Base-by-base conservation (phyloP, 768 basidiomycete species). In the Dictyophora rubrovolvata region DNA sequence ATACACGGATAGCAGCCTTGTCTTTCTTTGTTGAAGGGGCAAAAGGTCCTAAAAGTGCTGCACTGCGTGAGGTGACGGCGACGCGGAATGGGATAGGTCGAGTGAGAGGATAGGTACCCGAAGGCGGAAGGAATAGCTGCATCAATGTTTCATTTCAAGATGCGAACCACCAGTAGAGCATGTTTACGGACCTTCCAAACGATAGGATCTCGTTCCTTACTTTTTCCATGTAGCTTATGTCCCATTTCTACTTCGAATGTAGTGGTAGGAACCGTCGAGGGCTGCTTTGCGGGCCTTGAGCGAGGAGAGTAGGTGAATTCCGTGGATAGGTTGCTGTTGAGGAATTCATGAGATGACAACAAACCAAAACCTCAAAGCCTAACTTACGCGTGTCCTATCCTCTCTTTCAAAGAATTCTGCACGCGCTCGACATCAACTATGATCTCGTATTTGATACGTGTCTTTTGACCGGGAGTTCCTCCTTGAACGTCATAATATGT, bases 401-500 rank as follows among this genome's bases (percentile, higher is more conserved):
- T 59, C 34, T 59, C 57, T 50, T 59, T 59, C n/a, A 59, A 28
- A n/a, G 57, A 20, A 33, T 20, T 21, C 11, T 59, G 57, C 6
- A 2, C n/a, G 11, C 52, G 57, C 20, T 59, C 57, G 5, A 82
- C 75, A 22, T 74, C 70, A 0, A 76, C 82, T 55, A 73, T 77
- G 9, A 88, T 75, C 23, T 74, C 75, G 65, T 89, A 90, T 0
- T 79, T 79, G 55, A 87, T 80, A 7, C 69, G 77, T 14, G 87
- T 86, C 16, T 75, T 73, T 65, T 89, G 88, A 1, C 87, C 88
- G 10, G 87, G 87, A 7, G 89, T 68, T 2, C 87, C 87, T 12
- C 79, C 78, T 17, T 83, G 85, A 16, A 84, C 81, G 59, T 81
- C 74, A 61, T 82, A 84, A n/a, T 52, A 59, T 36, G 57, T 51